Conservation (phyloP, 495 filamentous ascomycete genomes). For the Bacidia gigantensis region DNA sequence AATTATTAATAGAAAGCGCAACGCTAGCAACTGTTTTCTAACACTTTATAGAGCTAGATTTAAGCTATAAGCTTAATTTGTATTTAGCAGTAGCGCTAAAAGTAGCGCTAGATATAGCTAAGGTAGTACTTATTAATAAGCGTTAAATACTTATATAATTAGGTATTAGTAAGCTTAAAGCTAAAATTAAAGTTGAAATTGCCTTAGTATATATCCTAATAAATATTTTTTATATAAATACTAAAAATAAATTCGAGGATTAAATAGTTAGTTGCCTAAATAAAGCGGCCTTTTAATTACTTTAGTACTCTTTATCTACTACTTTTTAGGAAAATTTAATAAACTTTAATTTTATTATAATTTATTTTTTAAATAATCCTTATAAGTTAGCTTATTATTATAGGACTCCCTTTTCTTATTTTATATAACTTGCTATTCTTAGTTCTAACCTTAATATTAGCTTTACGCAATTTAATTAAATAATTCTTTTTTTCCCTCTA, state of each 20-base stretch:
- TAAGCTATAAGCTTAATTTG: background rate
- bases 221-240: background rate
- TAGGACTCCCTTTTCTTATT: too few relatives aligned
- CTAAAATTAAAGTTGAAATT: background rate
- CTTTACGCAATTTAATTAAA: background rate
- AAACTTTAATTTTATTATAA: too few relatives aligned
- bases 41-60: background rate
- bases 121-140: too few relatives aligned
- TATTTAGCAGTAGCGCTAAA: constrained; percentile 1
- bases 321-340: too few relatives aligned
- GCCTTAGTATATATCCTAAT: background rate
- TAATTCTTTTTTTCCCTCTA: background rate
- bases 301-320: too few relatives aligned
- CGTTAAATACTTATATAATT: background rate
- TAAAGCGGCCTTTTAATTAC: too few relatives aligned
- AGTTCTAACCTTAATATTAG: background rate
- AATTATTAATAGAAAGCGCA: background rate
- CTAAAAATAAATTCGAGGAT: background rate
- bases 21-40: background rate
- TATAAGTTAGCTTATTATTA: too few relatives aligned
- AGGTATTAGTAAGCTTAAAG: background rate
- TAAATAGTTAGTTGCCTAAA: background rate
- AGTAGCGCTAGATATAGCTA: too few relatives aligned
- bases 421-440: background rate
- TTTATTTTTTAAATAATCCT: too few relatives aligned